Conservation (phyloP, 208 protist genomes). For the Acanthamoeba lenticulata region DNA sequence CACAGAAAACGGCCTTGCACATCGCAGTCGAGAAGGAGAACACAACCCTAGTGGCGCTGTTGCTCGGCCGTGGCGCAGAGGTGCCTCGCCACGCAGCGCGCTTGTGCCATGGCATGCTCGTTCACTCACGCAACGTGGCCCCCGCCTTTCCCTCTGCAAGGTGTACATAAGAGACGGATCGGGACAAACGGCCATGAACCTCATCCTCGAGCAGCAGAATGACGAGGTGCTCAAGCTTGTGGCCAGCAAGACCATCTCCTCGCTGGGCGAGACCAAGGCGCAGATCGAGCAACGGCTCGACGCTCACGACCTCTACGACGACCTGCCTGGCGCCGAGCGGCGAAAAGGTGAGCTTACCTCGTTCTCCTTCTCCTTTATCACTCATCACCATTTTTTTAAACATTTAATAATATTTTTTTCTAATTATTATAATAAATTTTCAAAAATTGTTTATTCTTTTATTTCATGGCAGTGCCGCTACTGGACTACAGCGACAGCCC, state of each 20-base stretch:
- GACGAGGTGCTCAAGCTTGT: constrained; percentile 51
- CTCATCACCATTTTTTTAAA: no score
- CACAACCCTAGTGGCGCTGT: constrained; percentile 9
- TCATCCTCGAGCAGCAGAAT: constrained; percentile 42
- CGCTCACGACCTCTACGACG: neutral
- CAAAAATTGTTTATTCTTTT: no score
- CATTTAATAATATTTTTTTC: no score
- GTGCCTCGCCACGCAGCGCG: no score
- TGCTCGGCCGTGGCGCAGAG: constrained; percentile 51
- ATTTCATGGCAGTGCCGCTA: no score
- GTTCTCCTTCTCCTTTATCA: no score
- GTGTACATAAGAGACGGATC: constrained; percentile 18
- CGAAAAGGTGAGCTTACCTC: no score
- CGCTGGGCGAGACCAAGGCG: constrained; percentile 3
- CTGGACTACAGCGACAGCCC: no score
- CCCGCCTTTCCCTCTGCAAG: no score
- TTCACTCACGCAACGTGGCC: neutral
- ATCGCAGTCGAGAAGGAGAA: constrained; percentile 57
- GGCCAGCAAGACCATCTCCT: constrained; percentile 55
- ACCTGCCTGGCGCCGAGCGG: neutral
- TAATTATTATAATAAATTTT: no score
- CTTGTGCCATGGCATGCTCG: neutral
- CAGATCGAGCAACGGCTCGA: neutral
- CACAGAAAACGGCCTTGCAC: constrained; percentile 51
- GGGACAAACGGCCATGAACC: constrained; percentile 56